A percentile compares a stretch with the other conserved stretches of the same genome.
Conservation (phyloP, 1,284 basidiomycete genomes). For the Microstroma glucosiphilum region DNA sequence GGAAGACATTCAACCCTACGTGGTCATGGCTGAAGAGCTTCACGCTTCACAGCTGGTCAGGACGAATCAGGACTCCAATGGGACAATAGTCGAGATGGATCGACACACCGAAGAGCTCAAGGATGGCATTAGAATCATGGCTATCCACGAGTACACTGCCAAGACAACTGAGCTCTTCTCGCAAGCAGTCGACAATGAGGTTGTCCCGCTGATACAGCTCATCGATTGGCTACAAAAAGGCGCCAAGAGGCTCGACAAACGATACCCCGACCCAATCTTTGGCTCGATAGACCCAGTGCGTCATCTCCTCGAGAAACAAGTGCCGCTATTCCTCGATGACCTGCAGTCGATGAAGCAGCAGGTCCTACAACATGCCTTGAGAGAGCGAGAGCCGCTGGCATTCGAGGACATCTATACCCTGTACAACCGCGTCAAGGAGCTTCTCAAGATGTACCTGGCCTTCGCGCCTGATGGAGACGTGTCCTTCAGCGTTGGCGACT, state of each 20-base stretch:
- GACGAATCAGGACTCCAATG: constrained; percentile 25
- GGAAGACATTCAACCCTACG: constrained; percentile 33
- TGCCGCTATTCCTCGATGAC: constrained; percentile 71
- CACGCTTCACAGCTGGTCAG: constrained; percentile 40
- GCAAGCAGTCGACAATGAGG: constrained; percentile 67
- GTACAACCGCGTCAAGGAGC: constrained; percentile 67
- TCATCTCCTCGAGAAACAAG: constrained; percentile 65
- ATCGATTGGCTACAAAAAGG: constrained; percentile 82
- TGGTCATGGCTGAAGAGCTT: constrained; percentile 46
- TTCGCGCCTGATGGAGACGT: constrained; percentile 66
- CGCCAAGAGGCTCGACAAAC: constrained; percentile 73
- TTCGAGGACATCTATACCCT: constrained; percentile 70
- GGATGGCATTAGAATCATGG: constrained; percentile 61
- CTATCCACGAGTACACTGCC: constrained; percentile 59
- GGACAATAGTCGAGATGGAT: constrained; percentile 31
- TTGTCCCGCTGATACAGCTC: constrained; percentile 66
- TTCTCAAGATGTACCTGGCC: constrained; percentile 71
- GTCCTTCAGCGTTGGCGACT: constrained; percentile 49
- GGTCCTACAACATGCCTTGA: constrained; percentile 34
- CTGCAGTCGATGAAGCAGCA: constrained; percentile 53
- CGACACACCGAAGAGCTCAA: constrained; percentile 48
- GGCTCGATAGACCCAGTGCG: constrained; percentile 59
- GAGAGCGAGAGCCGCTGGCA: constrained; percentile 28
- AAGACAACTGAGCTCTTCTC: constrained; percentile 60
- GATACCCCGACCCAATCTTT: constrained; percentile 73